Base-by-base conservation (phyloP, 495 filamentous ascomycete genomes). In the Neurospora pannonica region DNA sequence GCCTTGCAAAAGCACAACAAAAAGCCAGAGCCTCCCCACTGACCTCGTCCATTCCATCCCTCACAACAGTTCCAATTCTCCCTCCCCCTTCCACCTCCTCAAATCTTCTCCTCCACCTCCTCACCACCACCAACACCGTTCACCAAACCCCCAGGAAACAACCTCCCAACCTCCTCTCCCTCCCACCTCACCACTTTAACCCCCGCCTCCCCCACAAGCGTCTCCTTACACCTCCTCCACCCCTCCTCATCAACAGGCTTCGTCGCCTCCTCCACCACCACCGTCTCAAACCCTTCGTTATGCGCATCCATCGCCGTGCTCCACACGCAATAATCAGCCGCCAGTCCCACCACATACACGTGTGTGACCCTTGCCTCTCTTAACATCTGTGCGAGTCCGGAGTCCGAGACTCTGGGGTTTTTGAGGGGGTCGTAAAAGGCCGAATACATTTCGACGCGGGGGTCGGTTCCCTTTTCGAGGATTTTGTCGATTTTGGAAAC, bases 301-400 rank as follows among this genome's bases (percentile, higher is more conserved):
- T 83, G 88, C 9, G 94, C 91, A 85, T 97, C 92, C 28, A 92
- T 76, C 2, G 94, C 95, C 70, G 92, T 97, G 75, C 79, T 85
- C 80, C 90, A 91, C 67, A 99, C 96, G 82, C 96, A 99, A 81
- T 91, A 97, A 82, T 98, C 96, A 38, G 88, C 91, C 42, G 96
- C 95, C 70, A 99, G 80, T 6, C 96, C 96, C 11, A 93, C 93
- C 28, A 94, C 86, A 82, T 91, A 97, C 4, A 97, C 87, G 78
- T 94, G 87, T 8, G 90, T 93, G 39, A 96, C 85, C n/a, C 82
- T 84, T 28, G 81, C 84, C 17, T 85, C 85, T 54, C 78, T 82
- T 74, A 99, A 84, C 71, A 84, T 76, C 9, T 78, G 83, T 10
- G 84, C 86, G 34, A 99, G 83, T 74, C 89, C 88, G 77, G 86